Evolutionary conservation across 2,329 filamentous ascomycete genomes (phyloP).

Genomic region (Exutisphaerella laricina): DNA sequence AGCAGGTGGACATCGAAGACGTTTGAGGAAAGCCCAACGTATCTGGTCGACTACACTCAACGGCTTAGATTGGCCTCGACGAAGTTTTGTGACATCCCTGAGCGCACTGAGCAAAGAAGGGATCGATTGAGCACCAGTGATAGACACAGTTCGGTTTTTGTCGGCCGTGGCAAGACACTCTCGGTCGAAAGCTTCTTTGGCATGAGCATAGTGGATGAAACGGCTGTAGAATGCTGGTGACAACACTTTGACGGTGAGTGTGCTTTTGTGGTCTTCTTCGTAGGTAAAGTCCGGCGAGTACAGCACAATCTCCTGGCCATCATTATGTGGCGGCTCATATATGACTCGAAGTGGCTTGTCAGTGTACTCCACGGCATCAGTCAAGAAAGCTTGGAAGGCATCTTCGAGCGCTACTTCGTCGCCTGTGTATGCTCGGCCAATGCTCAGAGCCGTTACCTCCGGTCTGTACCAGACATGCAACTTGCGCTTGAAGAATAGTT

Average conservation of each 20-base stretch:
- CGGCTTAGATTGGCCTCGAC: not conserved
- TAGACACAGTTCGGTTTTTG: slow-evolving; percentile 54
- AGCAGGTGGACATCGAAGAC: slow-evolving; percentile 38
- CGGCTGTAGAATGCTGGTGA: slow-evolving; percentile 63
- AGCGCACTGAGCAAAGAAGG: slow-evolving; percentile 38
- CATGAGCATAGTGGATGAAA: slow-evolving; percentile 58
- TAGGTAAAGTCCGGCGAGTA: slow-evolving; percentile 34
- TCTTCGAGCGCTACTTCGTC: slow-evolving; percentile 44
- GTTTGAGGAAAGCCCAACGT: slow-evolving; percentile 36
- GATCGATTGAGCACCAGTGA: slow-evolving; percentile 52
- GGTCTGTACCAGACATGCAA: slow-evolving; percentile 62
- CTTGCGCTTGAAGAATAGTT: slow-evolving; percentile 51
- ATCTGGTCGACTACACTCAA: slow-evolving; percentile 21
- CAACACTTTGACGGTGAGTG: slow-evolving; percentile 54
- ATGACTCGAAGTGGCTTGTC: slow-evolving; percentile 44
- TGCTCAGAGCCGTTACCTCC: slow-evolving; percentile 54
- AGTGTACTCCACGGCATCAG: slow-evolving; percentile 46
- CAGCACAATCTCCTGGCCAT: slow-evolving; percentile 26
- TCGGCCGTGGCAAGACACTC: slow-evolving; percentile 49
- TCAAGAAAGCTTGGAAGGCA: slow-evolving; percentile 38
- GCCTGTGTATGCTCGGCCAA: slow-evolving; percentile 49
- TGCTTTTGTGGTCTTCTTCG: slow-evolving; percentile 34
- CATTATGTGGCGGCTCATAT: slow-evolving; percentile 48
- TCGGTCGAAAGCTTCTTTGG: slow-evolving; percentile 56
- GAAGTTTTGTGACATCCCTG: slow-evolving; percentile 7